Conservation (phyloP, 495 filamentous ascomycete genomes). For the Aspergillus affinis region DNA sequence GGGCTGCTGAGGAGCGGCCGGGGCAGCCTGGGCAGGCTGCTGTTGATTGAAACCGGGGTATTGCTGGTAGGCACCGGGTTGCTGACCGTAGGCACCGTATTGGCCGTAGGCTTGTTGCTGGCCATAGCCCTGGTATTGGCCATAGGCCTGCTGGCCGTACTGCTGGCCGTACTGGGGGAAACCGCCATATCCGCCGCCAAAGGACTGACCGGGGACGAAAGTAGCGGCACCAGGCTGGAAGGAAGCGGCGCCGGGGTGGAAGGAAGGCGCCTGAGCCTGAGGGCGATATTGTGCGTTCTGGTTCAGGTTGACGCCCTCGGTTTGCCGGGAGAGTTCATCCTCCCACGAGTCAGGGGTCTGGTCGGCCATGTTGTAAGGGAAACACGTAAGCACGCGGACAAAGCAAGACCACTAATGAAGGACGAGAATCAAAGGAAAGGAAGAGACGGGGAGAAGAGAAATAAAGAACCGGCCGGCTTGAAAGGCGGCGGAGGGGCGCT, state of each 20-base stretch:
- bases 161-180: constrained; percentile 50
- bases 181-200: constrained; percentile 48
- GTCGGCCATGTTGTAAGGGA: constrained; percentile 65
- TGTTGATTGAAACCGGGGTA: constrained; percentile 40
- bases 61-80: constrained; percentile 37
- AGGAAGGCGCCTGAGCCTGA: constrained; percentile 54
- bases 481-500: constrained; percentile 22
- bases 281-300: constrained; percentile 77
- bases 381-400: constrained; percentile 8
- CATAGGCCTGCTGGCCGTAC: constrained; percentile 40
- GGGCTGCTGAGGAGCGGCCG: constrained; percentile 34
- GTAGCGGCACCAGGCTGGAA: constrained; percentile 69
- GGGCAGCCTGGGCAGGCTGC: constrained; percentile 56
- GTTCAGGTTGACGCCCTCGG: constrained; percentile 79
- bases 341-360: constrained; percentile 89
- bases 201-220: constrained; percentile 78
- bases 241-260: constrained; percentile 66
- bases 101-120: constrained; percentile 37
- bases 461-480: constrained; percentile 17
- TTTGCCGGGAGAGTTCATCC: constrained; percentile 85
- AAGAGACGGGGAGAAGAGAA: constrained; percentile 11
- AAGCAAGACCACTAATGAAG: constrained; percentile 28
- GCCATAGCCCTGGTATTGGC: constrained; percentile 60
- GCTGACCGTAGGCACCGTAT: constrained; percentile 49
- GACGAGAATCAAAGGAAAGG: constrained; percentile 9